Percentiles rank a stretch among this genome's conserved stretches.
phyloP scores from a whole-genome alignment of 1,284 basidiomycete species.

The Cryptococcus depauperatus region DNA sequence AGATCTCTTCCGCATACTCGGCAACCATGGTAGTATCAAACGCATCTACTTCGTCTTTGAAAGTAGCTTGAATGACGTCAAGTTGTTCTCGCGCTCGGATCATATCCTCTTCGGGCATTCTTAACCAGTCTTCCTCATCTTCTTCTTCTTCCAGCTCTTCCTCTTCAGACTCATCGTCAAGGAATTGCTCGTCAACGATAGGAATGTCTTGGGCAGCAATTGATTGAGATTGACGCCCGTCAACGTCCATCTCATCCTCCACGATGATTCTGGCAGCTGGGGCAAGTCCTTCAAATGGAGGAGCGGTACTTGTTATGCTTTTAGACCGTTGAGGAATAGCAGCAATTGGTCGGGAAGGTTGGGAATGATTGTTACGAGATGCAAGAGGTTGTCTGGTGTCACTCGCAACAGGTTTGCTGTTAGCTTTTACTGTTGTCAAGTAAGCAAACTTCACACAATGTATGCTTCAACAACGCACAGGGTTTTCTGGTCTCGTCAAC shows the following conservation, averaged over 20 bases:
- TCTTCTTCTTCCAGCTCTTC: slow-evolving; percentile 46
- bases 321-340: slow-evolving; percentile 33
- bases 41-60: slow-evolving; percentile 69
- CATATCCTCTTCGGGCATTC: slow-evolving; percentile 49
- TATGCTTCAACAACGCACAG: slow-evolving; percentile 16
- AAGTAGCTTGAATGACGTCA: slow-evolving; percentile 38
- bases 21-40: slow-evolving; percentile 95
- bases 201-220: slow-evolving; percentile 4
- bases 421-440: slow-evolving; percentile 15
- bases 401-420: slow-evolving; percentile 17
- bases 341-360: slow-evolving; percentile 30
- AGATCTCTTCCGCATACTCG: slow-evolving; percentile 96
- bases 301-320: too few relatives aligned
- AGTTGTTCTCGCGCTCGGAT: slow-evolving; percentile 33
- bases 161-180: slow-evolving; percentile 17
- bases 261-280: slow-evolving; percentile 6
- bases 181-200: slow-evolving; percentile 16
- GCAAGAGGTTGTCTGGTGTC: slow-evolving; percentile 33
- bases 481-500: slow-evolving; percentile 30
- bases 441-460: background rate
- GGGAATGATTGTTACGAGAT: slow-evolving; percentile 20
- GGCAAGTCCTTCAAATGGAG: slow-evolving; percentile 9
- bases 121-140: slow-evolving; percentile 57
- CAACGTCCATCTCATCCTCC: slow-evolving; percentile 26
- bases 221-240: slow-evolving; percentile 10